These are phyloP conservation scores for Phytophthora sansomeana DNA, from an alignment of 352 stramenopile species.

Conservation along the genomic window DNA sequence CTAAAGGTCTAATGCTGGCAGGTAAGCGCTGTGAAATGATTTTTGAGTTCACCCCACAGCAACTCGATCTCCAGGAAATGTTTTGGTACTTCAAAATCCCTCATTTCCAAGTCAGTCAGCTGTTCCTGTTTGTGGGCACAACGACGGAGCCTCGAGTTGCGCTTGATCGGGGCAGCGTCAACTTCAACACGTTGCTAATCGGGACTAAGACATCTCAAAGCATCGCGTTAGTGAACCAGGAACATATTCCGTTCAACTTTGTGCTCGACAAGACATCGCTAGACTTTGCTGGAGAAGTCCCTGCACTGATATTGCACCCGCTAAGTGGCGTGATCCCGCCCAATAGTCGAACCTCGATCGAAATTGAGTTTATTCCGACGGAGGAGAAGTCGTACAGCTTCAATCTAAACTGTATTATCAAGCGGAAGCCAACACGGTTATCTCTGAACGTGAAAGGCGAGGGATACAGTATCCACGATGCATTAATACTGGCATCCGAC, in stretches of 20 bases:
- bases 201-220: slow-evolving; percentile 88
- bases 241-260: slow-evolving; percentile 95
- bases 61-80: slow-evolving; percentile 90
- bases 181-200: slow-evolving; percentile 94
- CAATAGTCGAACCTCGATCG: slow-evolving; percentile 81
- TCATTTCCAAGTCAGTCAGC: slow-evolving; percentile 88
- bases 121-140: slow-evolving; percentile 93
- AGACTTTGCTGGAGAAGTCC: slow-evolving; percentile 78
- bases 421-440: slow-evolving; percentile 92
- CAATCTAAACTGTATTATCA: slow-evolving; percentile 92
- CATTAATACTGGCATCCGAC: slow-evolving; percentile 52
- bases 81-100: slow-evolving; percentile 94
- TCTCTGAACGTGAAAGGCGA: slow-evolving; percentile 96
- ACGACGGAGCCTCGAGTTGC: slow-evolving; percentile 92
- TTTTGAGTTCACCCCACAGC: slow-evolving; percentile 96
- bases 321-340: slow-evolving; percentile 91
- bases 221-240: slow-evolving; percentile 92
- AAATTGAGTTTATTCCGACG: slow-evolving; percentile 91
- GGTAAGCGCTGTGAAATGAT: slow-evolving; percentile 95
- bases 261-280: slow-evolving; percentile 93
- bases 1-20: slow-evolving; percentile 92
- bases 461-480: slow-evolving; percentile 93
- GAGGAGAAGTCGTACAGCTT: slow-evolving; percentile 95
- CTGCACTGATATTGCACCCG: slow-evolving; percentile 86
- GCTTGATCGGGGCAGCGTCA: slow-evolving; percentile 89